phyloP scores from a whole-genome alignment of 768 basidiomycete species.

The Serendipita vermifera region DNA sequence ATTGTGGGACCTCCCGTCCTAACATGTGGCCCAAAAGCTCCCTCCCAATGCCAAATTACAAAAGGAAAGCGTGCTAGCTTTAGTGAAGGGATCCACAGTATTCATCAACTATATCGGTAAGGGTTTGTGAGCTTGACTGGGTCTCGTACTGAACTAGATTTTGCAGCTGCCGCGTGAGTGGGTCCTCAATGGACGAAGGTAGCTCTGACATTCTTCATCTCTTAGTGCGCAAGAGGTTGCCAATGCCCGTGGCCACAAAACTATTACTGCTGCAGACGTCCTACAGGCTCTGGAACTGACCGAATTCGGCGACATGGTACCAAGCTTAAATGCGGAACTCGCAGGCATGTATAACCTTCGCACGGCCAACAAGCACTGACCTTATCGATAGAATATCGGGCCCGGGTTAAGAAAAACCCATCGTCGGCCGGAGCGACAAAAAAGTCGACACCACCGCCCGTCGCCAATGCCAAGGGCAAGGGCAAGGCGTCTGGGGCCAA shows the following conservation, averaged over 20 bases:
- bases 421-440: slow-evolving; percentile 9
- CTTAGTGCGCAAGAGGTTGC: slow-evolving; percentile 80
- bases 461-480: slow-evolving; percentile 24
- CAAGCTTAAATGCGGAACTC: slow-evolving; percentile 48
- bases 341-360: slow-evolving; percentile 33
- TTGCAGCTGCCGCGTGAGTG: slow-evolving; percentile 35
- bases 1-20: slow-evolving; percentile 21
- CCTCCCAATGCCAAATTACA: slow-evolving; percentile 78
- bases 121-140: slow-evolving; percentile 21
- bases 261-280: slow-evolving; percentile 80
- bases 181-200: not conserved
- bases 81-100: slow-evolving; percentile 81
- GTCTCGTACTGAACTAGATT: slow-evolving; percentile 9
- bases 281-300: slow-evolving; percentile 72
- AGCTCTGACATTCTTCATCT: not conserved
- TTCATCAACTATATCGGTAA: slow-evolving; percentile 89
- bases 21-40: slow-evolving; percentile 28
- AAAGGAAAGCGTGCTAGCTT: slow-evolving; percentile 75
- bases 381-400: slow-evolving; percentile 43
- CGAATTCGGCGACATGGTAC: slow-evolving; percentile 57
- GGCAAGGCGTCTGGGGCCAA: slow-evolving; percentile 14
- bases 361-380: not conserved
- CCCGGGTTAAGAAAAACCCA: slow-evolving; percentile 33
- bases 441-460: slow-evolving; percentile 22
- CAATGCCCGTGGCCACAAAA: slow-evolving; percentile 69